Base-by-base conservation (phyloP, 441 rosid species). In the Pelargonium fulgidum region DNA sequence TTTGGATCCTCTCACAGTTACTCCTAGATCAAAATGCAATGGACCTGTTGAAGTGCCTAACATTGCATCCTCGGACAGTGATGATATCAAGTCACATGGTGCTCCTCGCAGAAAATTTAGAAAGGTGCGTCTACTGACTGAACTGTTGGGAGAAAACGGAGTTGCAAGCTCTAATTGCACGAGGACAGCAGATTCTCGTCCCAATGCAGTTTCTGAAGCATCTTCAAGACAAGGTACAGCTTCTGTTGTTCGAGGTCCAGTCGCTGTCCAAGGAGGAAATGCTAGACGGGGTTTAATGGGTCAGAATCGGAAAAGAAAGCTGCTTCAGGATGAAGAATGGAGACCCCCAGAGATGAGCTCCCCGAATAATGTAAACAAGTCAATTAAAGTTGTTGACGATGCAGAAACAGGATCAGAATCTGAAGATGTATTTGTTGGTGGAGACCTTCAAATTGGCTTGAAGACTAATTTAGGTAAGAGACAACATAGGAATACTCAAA, bases 111-210 rank as follows among this genome's bases (percentile, higher is more conserved):
- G 82, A 64, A 91, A 83, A 87, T 62, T 83, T 66, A 83, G 86
- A 59, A 95, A 90, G 77, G 79, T 88, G 68, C 91, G 95, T 68
- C 79, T 85, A 69, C 79, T 95, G 45, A 81, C 88, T 29, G 99
- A 94, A 41, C 77, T 94, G 81, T 67, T 94, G 78, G 73, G 79
- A 72, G 75, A 79, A 71, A 73, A 70, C 62, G 85, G 77, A 69
- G 83, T 72, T 69, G 79, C 71, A 62, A 72, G 67, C 69, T 52
- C 13, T 10, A 58, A 76, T 48, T 64, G 68, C 33, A 41, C 42
- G 9, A 76, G 71, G 77, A 74, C 56, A 66, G 85, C 77, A 64
- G 82, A 77, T 74, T 72, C 84, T 73, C 74, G 59, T 17, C 78
- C 76, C 42, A 77, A 62, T 73, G 71, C 68, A 54, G 41, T 71